phyloP scores from a whole-genome alignment of 768 basidiomycete species.

The Daedaleopsis nitida region DNA sequence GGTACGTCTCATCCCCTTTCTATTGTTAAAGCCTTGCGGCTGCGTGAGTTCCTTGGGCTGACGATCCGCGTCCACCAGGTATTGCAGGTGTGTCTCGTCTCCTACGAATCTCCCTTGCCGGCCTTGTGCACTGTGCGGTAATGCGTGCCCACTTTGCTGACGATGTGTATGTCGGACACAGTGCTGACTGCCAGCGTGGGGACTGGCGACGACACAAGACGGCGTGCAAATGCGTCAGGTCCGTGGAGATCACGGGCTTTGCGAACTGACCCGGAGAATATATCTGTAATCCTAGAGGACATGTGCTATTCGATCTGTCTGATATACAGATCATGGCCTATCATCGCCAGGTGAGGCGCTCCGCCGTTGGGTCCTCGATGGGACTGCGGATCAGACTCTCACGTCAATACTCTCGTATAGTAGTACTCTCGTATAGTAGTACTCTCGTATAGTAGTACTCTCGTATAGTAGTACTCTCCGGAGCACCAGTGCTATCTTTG shows the following conservation, averaged over 20 bases:
- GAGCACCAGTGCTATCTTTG: no score
- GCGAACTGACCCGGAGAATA: neutral
- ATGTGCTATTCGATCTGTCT: no score
- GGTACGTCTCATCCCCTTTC: constrained; percentile 6
- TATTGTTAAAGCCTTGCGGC: neutral
- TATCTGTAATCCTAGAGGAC: no score
- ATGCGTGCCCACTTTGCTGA: neutral
- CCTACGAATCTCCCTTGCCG: no score
- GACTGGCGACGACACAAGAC: constrained; percentile 22
- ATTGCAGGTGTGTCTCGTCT: constrained; percentile 13
- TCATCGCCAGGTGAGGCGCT: no score
- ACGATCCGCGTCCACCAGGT: neutral
- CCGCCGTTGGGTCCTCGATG: no score
- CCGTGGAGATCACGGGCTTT: constrained; percentile 5
- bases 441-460: no score
- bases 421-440: no score
- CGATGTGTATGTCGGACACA: neutral
- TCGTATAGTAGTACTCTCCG: no score
- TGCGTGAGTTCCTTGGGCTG: neutral
- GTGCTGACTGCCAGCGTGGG: constrained; percentile 16
- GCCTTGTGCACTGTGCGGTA: neutral
- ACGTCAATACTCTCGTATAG: no score
- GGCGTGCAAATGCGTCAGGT: constrained; percentile 14
- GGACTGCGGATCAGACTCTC: no score
- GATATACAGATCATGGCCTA: no score